These are phyloP conservation scores for Dioscorea cayenensis DNA, from an alignment of 116 monocot species.

Conservation along the genomic window DNA sequence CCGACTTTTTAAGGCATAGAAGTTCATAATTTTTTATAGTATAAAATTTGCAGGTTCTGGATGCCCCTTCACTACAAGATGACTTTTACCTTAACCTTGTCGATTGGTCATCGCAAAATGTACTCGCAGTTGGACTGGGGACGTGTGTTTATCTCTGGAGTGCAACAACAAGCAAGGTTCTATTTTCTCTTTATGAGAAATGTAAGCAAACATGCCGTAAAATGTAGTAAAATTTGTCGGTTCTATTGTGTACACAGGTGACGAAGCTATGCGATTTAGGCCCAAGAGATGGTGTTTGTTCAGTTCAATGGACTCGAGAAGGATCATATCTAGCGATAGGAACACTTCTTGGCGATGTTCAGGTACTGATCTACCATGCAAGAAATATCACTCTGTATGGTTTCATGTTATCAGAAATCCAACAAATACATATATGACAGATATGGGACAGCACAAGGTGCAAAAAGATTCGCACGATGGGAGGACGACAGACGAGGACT, in stretches of 20 bases:
- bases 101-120: slow-evolving; percentile 94
- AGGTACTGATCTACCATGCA: slow-evolving; percentile 30
- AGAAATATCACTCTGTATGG: background rate
- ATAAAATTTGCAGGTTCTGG: slow-evolving; percentile 54
- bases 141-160: slow-evolving; percentile 91
- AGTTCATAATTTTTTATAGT: too few relatives aligned
- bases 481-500: slow-evolving; percentile 77
- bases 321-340: slow-evolving; percentile 91
- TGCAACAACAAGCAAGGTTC: slow-evolving; percentile 84
- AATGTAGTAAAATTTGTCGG: background rate
- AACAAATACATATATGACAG: slow-evolving; percentile 19
- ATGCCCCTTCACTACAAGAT: slow-evolving; percentile 91
- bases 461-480: slow-evolving; percentile 71
- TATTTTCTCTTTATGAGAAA: background rate
- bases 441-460: slow-evolving; percentile 83
- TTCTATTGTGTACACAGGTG: slow-evolving; percentile 31
- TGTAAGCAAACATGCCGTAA: background rate
- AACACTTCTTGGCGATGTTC: slow-evolving; percentile 77
- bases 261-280: slow-evolving; percentile 93
- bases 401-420: background rate
- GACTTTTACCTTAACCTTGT: slow-evolving; percentile 95
- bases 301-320: slow-evolving; percentile 88
- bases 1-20: too few relatives aligned
- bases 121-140: slow-evolving; percentile 77
- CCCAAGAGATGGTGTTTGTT: slow-evolving; percentile 65